Base-by-base conservation (phyloP, 768 basidiomycete genomes). In the Suillus brevipes region DNA sequence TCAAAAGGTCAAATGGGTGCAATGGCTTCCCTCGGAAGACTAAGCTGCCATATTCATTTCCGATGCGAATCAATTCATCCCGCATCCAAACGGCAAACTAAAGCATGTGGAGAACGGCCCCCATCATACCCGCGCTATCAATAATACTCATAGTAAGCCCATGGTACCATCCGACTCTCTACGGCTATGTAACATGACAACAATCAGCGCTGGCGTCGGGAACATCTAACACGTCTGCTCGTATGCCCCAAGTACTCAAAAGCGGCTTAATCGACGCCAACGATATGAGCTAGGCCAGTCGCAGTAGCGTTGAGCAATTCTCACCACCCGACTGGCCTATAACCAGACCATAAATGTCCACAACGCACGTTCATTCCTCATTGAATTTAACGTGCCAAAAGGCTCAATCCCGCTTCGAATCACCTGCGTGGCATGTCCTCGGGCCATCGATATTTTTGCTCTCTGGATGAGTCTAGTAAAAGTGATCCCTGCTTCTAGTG, bases 1-100 rank as follows among this genome's bases (percentile, higher is more conserved):
- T 28, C 16, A 38, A 58, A 40, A 10, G 57, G 37, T 58, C 57
- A 38, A 58, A 58, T 58, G 58, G 58, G 58, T 59, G 23, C 58
- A 59, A 42, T 42, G 18, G 10, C 18, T 20, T 6, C 23, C 20
- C 57, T 38, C 56, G 52, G 28, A 53, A 53, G 18, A 10, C 18
- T 10, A 10, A 28, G 6, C 10, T 28, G 5, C 38, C 58, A 28
- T 9, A 25, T 20, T 42, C 18, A 42, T 59, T 6, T 28, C 40
- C 58, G 58, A 31, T 20, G 25, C 34, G 40, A 25, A 59, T 20
- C 20, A 4, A 36, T n/a, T n/a, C 53, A 6, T 55, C 20, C 53
- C 53, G 53, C 31, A 20, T 36, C 20, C 31, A 34, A 55, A n/a
- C 20, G 12, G 9, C 18, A 20, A 36, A 34, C 31, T 6, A 55